Evolutionary conservation across 2,329 filamentous ascomycete species (phyloP).

Genomic region (Sordariomycetes sp.): DNA sequence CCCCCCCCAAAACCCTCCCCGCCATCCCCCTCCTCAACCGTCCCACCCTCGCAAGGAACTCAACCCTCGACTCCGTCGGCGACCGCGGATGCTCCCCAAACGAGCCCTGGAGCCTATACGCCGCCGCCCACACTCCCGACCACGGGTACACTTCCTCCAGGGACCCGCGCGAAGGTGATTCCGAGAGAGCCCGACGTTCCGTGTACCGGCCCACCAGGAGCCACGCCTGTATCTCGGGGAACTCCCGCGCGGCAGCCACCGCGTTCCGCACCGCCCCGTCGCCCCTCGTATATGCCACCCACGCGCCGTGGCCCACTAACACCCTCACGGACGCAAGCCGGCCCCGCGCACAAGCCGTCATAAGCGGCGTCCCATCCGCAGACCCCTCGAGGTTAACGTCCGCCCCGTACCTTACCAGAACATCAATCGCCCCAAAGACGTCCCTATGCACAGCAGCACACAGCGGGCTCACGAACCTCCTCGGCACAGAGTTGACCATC

Average conservation of each 20-base stretch:
- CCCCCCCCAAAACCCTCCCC: neutral
- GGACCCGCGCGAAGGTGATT: too few species aligned
- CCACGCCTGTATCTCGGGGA: constrained; percentile 7
- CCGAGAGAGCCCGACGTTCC: neutral
- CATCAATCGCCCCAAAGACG: constrained; percentile 5
- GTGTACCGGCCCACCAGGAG: constrained; percentile 7
- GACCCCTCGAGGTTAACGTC: constrained; percentile 6
- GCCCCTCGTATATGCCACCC: constrained; percentile 4
- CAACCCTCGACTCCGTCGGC: neutral
- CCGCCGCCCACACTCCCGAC: neutral
- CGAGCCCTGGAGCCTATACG: constrained; percentile 1
- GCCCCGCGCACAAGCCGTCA: constrained; percentile 7
- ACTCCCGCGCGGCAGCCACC: constrained; percentile 4
- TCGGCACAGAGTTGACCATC: constrained; percentile 2
- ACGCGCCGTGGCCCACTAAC: constrained; percentile 6
- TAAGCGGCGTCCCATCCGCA: constrained; percentile 8
- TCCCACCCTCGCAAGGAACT: neutral
- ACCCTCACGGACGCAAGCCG: constrained; percentile 3
- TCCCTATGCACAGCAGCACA: constrained; percentile 2
- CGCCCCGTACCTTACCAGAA: constrained; percentile 6
- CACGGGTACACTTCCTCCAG: neutral
- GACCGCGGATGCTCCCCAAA: neutral
- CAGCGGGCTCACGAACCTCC: neutral
- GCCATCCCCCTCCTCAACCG: neutral
- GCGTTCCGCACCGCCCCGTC: constrained; percentile 2